Percentiles rank a stretch among this genome's conserved stretches.
These are phyloP conservation scores for Teunomyces lycoperdinae DNA, from an alignment of 805 yeast species.

Conservation along the genomic window DNA sequence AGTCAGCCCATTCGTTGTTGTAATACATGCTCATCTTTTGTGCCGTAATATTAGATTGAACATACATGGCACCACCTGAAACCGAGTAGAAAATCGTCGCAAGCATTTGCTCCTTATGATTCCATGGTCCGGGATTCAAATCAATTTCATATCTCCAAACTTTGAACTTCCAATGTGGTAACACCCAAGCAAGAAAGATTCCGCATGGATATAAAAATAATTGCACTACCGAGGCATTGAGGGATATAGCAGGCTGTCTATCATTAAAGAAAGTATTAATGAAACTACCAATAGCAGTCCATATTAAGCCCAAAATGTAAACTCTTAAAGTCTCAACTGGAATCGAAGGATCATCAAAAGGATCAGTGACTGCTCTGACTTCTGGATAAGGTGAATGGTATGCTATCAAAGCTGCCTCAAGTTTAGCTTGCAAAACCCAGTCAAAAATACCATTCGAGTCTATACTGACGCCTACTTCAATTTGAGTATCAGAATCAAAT, in stretches of 20 bases:
- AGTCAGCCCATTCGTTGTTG: constrained; percentile 20
- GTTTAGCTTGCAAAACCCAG: constrained; percentile 33
- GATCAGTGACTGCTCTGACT: constrained; percentile 38
- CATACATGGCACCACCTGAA: constrained; percentile 25
- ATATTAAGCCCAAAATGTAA: constrained; percentile 49
- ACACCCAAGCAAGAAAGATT: constrained; percentile 22
- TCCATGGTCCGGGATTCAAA: constrained; percentile 65
- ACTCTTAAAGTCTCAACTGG: constrained; percentile 44
- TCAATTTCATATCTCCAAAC: constrained; percentile 11
- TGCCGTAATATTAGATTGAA: constrained; percentile 17
- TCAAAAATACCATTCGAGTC: constrained; percentile 15
- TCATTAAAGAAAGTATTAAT: constrained; percentile 55
- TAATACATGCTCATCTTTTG: constrained; percentile 24
- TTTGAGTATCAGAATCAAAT: constrained; percentile 17
- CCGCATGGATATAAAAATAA: constrained; percentile 48
- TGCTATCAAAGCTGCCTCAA: constrained; percentile 39
- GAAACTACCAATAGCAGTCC: constrained; percentile 55
- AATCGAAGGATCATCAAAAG: constrained; percentile 32
- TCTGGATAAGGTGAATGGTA: constrained; percentile 43
- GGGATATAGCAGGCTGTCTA: constrained; percentile 49
- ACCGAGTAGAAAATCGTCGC: constrained; percentile 45
- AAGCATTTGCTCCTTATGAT: constrained; percentile 62
- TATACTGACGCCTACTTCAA: not conserved
- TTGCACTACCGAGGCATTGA: constrained; percentile 44
- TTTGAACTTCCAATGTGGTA: constrained; percentile 34